These are phyloP conservation scores for Nicotiana noctiflora DNA, from an alignment of 257 asterid species.

Conservation along the genomic window DNA sequence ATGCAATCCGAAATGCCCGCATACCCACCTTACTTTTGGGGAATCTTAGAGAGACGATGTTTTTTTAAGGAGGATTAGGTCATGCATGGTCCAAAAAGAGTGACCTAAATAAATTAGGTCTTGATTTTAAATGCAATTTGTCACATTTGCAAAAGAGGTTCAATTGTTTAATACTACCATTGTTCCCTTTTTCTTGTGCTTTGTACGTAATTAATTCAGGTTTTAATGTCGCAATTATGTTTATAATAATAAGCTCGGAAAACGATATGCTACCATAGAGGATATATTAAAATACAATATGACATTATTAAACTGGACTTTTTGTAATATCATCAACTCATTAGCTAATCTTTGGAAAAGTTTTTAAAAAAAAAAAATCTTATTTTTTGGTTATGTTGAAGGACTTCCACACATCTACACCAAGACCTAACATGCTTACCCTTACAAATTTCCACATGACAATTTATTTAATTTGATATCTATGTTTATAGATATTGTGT, in stretches of 20 bases:
- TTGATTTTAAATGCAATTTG: background rate
- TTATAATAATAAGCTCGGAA: background rate
- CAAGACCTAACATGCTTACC: background rate
- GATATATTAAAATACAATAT: background rate
- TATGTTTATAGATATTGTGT: background rate
- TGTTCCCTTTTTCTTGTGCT: background rate
- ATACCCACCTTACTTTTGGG: too few species aligned
- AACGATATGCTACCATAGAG: background rate
- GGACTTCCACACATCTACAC: background rate
- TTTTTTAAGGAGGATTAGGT: background rate
- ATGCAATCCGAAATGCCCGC: too few species aligned
- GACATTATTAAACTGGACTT: background rate
- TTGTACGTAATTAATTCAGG: background rate
- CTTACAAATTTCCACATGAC: background rate
- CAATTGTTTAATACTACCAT: background rate
- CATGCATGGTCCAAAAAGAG: background rate
- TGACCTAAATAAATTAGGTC: slow-evolving; percentile 7
- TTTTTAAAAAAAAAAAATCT: background rate
- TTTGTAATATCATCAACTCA: background rate
- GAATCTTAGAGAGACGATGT: background rate
- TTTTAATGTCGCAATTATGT: background rate
- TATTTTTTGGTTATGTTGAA: background rate
- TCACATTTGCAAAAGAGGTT: background rate
- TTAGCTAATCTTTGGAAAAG: background rate
- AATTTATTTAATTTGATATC: background rate